A percentile compares a stretch with the other conserved stretches of the same genome.
Evolutionary conservation across 768 basidiomycete genomes (phyloP).

Genomic region (Boletus bicolor): DNA sequence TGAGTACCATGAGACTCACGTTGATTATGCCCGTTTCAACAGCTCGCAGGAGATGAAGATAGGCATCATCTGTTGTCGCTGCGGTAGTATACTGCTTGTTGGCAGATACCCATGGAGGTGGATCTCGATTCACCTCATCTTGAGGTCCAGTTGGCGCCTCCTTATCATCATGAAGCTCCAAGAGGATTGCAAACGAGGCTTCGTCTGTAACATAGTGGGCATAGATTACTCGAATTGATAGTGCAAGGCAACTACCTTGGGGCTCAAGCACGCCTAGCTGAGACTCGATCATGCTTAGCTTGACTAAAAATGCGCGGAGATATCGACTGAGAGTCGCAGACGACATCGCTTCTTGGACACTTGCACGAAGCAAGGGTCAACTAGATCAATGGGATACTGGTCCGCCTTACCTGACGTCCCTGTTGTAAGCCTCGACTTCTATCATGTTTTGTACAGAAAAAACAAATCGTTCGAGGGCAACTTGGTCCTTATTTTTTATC

Average conservation of each 20-base stretch:
- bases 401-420: constrained; percentile 55
- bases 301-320: constrained; percentile 80
- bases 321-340: constrained; percentile 62
- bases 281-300: constrained; percentile 73
- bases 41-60: constrained; percentile 72
- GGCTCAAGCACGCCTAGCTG: constrained; percentile 59
- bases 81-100: constrained; percentile 64
- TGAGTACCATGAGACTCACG: constrained; percentile 37
- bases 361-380: constrained; percentile 28
- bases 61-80: constrained; percentile 60
- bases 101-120: constrained; percentile 80
- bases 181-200: constrained; percentile 74
- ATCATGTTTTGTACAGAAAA: constrained; percentile 86
- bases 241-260: constrained; percentile 40
- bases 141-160: constrained; percentile 47
- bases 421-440: constrained; percentile 63
- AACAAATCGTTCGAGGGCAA: constrained; percentile 85
- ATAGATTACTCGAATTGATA: neutral
- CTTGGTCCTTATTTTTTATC: constrained; percentile 77
- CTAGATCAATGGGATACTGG: neutral
- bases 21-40: constrained; percentile 84
- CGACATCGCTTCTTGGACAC: constrained; percentile 71
- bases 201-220: constrained; percentile 45
- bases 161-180: constrained; percentile 72
- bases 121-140: constrained; percentile 52